A percentile compares a stretch with the other conserved stretches of the same genome.
Evolutionary conservation across 768 basidiomycete species (phyloP).

Genomic region (Royoungia palumana): DNA sequence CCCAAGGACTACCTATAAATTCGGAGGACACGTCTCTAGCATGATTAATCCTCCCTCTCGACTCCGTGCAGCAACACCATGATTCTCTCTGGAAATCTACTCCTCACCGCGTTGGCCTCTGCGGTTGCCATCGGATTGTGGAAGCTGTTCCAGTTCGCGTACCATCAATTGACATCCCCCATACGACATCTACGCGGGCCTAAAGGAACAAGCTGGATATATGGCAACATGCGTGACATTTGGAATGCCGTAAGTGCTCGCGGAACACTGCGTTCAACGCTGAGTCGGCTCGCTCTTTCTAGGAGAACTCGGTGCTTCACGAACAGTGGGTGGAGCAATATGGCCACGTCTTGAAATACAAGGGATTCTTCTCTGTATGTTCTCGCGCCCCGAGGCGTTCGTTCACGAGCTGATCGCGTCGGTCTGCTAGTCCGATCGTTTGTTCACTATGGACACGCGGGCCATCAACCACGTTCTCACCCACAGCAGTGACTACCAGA

Average conservation of each 20-base stretch:
- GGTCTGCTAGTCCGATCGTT: conserved; percentile 30
- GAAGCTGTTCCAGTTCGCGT: conserved; percentile 31
- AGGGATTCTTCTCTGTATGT: conserved; percentile 43
- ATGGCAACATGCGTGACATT: conserved; percentile 47
- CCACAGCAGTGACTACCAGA: conserved; percentile 54
- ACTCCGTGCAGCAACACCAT: neutral
- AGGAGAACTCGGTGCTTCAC: conserved; percentile 32
- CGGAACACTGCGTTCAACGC: too few species aligned
- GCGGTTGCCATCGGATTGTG: conserved; percentile 30
- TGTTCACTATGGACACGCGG: conserved; percentile 59
- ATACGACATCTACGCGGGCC: conserved; percentile 49
- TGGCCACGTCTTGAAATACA: conserved; percentile 45
- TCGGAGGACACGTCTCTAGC: too few species aligned
- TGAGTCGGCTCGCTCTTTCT: neutral
- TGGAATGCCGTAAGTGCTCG: conserved; percentile 35
- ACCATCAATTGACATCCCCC: conserved; percentile 38
- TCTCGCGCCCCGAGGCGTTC: neutral
- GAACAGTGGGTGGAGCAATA: conserved; percentile 48
- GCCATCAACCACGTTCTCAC: conserved; percentile 64
- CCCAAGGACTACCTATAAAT: too few species aligned
- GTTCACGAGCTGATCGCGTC: neutral
- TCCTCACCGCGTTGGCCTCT: conserved; percentile 10
- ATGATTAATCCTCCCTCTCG: too few species aligned
- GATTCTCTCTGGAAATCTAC: conserved; percentile 1
- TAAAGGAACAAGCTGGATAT: conserved; percentile 40